These are phyloP conservation scores for Bremia lactucae DNA, from an alignment of 352 stramenopile genomes.

Conservation along the genomic window DNA sequence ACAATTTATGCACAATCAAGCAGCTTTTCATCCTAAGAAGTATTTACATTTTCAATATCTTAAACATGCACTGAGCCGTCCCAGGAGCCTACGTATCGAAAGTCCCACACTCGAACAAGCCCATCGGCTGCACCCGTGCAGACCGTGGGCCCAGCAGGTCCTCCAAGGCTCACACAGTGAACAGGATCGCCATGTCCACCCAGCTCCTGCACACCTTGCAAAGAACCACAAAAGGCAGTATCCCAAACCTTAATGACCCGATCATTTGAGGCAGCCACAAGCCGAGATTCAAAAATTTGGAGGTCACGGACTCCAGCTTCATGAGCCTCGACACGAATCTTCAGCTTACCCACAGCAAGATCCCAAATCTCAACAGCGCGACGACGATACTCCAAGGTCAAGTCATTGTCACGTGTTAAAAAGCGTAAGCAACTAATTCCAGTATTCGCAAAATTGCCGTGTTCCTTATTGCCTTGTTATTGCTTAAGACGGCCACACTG, in stretches of 20 bases:
- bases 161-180: conserved; percentile 56
- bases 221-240: conserved; percentile 38
- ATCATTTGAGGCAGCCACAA: conserved; percentile 69
- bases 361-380: conserved; percentile 68
- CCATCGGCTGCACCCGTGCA: conserved; percentile 67
- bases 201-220: conserved; percentile 44
- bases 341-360: conserved; percentile 36
- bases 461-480: conserved; percentile 17
- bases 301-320: conserved; percentile 45
- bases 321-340: conserved; percentile 47
- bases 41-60: conserved; percentile 40
- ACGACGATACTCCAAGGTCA: conserved; percentile 46
- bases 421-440: conserved; percentile 53
- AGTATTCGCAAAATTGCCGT: conserved; percentile 12
- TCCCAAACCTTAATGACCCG: conserved; percentile 75
- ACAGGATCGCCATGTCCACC: conserved; percentile 55
- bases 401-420: conserved; percentile 42
- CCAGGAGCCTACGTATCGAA: conserved; percentile 67
- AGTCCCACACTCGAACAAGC: conserved; percentile 71
- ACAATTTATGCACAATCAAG: too few relatives aligned
- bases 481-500: conserved; percentile 42
- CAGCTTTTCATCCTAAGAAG: too few relatives aligned
- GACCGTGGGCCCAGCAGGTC: conserved; percentile 63
- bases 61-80: conserved; percentile 61
- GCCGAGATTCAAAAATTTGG: conserved; percentile 55